phyloP scores from a whole-genome alignment of 2,329 filamentous ascomycete genomes.

The Celoporthe dispersa region DNA sequence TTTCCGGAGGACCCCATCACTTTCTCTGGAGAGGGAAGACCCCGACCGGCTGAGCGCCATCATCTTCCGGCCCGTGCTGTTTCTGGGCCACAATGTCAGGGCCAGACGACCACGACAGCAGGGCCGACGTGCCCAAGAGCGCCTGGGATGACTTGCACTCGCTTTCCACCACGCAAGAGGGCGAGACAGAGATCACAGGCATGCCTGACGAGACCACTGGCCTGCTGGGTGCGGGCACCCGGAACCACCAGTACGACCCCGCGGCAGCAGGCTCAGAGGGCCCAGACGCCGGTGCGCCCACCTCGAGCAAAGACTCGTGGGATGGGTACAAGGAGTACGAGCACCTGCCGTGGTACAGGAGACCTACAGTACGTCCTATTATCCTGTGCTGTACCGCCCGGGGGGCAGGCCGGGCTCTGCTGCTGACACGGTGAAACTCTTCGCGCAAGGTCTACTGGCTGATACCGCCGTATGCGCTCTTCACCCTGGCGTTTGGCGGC shows the following conservation, averaged over 20 bases:
- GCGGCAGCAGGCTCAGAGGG: conserved; percentile 30
- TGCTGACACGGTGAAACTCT: conserved; percentile 34
- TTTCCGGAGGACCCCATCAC: background rate
- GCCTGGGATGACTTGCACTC: conserved; percentile 18
- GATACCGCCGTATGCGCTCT: conserved; percentile 77
- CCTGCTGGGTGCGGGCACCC: conserved; percentile 42
- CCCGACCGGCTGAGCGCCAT: too few relatives aligned
- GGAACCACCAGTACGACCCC: conserved; percentile 29
- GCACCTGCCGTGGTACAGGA: conserved; percentile 64
- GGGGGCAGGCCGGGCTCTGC: background rate
- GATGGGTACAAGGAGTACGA: conserved; percentile 61
- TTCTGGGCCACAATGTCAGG: background rate
- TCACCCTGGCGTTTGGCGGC: conserved; percentile 85
- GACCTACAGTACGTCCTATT: conserved; percentile 62
- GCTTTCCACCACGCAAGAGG: conserved; percentile 20
- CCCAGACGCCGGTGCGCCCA: conserved; percentile 21
- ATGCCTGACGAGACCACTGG: conserved; percentile 42
- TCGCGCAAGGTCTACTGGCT: conserved; percentile 77
- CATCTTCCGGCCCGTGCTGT: background rate
- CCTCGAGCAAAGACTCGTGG: conserved; percentile 46
- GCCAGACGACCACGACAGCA: background rate
- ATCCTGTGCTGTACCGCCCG: background rate
- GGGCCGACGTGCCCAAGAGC: conserved; percentile 9
- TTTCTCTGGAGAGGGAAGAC: background rate
- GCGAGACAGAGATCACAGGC: conserved; percentile 14